Base-by-base conservation (phyloP, 2,329 filamentous ascomycete species). In the Penicillium olsonii region DNA sequence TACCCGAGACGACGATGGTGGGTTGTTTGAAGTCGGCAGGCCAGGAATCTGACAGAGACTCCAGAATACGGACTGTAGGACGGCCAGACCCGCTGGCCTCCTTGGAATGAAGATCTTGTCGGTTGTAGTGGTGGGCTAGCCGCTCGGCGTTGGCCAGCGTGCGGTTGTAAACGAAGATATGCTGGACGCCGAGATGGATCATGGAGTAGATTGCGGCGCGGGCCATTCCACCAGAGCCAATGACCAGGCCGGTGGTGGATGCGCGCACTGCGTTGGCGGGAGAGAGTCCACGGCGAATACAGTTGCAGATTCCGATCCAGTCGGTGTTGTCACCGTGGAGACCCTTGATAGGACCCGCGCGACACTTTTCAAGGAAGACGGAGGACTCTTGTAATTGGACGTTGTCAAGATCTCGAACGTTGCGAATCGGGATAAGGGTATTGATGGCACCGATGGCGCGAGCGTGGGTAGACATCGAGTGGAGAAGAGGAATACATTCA, bases 241-340 rank as follows among this genome's bases (percentile, higher is more conserved):
- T 78, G 18, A 87, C 77, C 12, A 87, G 72, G 0, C 79, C 84
- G 2, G 75, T 80, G 2, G 77, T 79, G 9, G 70, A 75, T 0
- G 80, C 74, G 3, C 82, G 77, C 0, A 87, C 79, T 2, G 81
- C 83, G 53, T 87, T 87, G 3, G 87, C 85, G 0, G 88, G 88
- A 0, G 87, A 90, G 2, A 91, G 74, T 2, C 87, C 87, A 26
- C 87, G 78, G 5, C 84, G 80, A 35, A 92, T 81, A 62, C 87
- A 90, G 3, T 85, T 87, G 45, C 85, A 77, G 35, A 92, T 88
- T 5, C 88, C 88, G 27, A 90, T 87, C 85, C 88, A 92, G 66
- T 92, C 88, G 0, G 87, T 91, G 52, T 92, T 92, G 50, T 91
- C 87, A 1, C 87, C 88, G 54, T 90, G 88, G 0, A 91, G 75